Evolutionary conservation across 441 rosid species (phyloP).

Genomic region (Metrosideros polymorpha): DNA sequence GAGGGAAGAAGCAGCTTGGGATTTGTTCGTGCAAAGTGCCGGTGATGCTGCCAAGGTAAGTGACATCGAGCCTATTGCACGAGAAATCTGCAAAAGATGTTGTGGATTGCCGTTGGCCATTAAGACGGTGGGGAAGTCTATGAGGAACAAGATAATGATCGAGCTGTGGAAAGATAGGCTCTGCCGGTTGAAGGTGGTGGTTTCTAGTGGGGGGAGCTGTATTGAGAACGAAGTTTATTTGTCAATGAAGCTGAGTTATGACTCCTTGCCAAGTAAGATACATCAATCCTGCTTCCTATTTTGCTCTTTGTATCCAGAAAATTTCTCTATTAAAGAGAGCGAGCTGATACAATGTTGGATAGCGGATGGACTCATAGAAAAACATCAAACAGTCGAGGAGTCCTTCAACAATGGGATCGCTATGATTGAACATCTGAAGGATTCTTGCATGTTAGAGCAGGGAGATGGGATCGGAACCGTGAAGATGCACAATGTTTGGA

Average conservation of each 20-base stretch:
- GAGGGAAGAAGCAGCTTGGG: constrained; percentile 20
- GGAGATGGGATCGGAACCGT: constrained; percentile 15
- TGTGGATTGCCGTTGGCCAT: constrained; percentile 27
- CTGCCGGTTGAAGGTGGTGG: neutral
- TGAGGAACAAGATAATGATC: constrained; percentile 7
- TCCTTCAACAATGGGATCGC: constrained; percentile 11
- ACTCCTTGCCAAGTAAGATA: constrained; percentile 10
- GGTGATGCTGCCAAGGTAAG: constrained; percentile 12
- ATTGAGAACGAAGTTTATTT: constrained; percentile 6
- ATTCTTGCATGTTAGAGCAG: constrained; percentile 24
- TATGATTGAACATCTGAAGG: constrained; percentile 23
- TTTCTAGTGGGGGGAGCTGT: neutral
- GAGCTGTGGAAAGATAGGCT: constrained; percentile 16
- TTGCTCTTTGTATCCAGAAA: constrained; percentile 14
- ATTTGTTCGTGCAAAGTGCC: constrained; percentile 15
- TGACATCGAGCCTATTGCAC: constrained; percentile 9
- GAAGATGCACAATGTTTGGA: constrained; percentile 21
- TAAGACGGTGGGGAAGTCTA: constrained; percentile 15
- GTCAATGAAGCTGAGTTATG: constrained; percentile 9
- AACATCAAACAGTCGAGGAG: constrained; percentile 11
- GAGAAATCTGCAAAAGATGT: constrained; percentile 18
- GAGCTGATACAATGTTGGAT: constrained; percentile 25
- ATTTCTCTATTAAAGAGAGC: constrained; percentile 7
- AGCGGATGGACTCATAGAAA: constrained; percentile 18
- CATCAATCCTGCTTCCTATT: constrained; percentile 14